Percentiles rank a stretch among this genome's conserved stretches.
Conservation (phyloP, 2,329 filamentous ascomycete genomes). For the Hawksworthiomyces lignivorus region DNA sequence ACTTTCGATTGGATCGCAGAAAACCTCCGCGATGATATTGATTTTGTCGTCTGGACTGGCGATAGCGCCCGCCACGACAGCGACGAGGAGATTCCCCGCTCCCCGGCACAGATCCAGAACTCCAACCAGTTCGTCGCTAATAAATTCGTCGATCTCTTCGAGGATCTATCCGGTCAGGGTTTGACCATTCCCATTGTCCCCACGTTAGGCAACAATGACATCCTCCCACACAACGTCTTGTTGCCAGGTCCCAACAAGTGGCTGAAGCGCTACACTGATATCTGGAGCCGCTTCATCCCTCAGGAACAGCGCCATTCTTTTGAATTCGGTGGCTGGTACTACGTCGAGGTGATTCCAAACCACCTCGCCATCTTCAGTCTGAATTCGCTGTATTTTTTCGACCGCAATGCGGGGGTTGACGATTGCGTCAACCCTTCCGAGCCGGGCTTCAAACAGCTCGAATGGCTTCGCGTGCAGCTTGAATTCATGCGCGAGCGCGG, state of each 20-base stretch:
- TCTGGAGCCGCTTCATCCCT: conserved; percentile 85
- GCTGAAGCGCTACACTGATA: conserved; percentile 65
- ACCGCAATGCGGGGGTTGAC: conserved; percentile 86
- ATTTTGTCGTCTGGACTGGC: conserved; percentile 91
- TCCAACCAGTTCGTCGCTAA: conserved; percentile 69
- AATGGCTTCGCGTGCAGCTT: conserved; percentile 89
- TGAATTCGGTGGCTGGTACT: conserved; percentile 89
- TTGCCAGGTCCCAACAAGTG: conserved; percentile 77
- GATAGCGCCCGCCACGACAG: conserved; percentile 87
- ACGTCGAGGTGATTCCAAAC: conserved; percentile 80
- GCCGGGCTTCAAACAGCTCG: conserved; percentile 89
- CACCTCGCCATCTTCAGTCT: conserved; percentile 85
- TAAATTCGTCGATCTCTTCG: conserved; percentile 70
- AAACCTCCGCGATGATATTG: conserved; percentile 68
- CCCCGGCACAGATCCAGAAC: conserved; percentile 63
- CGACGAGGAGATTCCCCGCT: conserved; percentile 73
- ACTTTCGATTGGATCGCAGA: conserved; percentile 83
- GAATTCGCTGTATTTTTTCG: conserved; percentile 95
- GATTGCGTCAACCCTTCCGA: conserved; percentile 73
- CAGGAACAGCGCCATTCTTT: conserved; percentile 89
- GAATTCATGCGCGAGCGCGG: conserved; percentile 72
- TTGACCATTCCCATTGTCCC: conserved; percentile 75
- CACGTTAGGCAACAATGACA: conserved; percentile 94
- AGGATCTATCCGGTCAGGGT: conserved; percentile 45
- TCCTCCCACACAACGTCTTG: conserved; percentile 94